phyloP scores from a whole-genome alignment of 169 alveolate genomes.

The Eimeria brunetti region DNA sequence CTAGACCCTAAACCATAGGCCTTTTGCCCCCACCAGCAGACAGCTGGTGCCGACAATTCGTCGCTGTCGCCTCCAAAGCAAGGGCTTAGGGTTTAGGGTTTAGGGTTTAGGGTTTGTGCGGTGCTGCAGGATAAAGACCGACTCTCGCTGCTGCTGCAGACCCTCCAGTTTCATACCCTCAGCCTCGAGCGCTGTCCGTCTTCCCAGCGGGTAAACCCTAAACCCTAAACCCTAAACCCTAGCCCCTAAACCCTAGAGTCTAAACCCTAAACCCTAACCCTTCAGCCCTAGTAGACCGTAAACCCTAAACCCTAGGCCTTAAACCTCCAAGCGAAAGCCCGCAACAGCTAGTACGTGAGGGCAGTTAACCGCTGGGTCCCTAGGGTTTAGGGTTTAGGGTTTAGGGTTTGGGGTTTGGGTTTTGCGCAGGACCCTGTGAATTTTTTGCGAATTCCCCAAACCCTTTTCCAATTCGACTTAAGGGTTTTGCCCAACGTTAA shows the following conservation, averaged over 20 bases:
- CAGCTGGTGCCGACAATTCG: no score
- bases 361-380: neutral
- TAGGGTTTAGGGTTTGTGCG: conserved; percentile 13
- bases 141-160: conserved; percentile 1
- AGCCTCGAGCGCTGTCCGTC: conserved; percentile 9
- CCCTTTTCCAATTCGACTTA: neutral
- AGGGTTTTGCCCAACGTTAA: conserved; percentile 2
- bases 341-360: no score
- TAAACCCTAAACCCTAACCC: neutral
- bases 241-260: neutral
- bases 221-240: conserved; percentile 16
- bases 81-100: conserved; percentile 11
- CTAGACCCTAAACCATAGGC: no score
- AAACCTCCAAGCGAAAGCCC: no score
- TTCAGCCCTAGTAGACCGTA: neutral
- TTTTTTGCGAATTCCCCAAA: conserved; percentile 18
- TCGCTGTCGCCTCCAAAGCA: no score
- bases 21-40: neutral
- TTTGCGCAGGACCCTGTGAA: conserved; percentile 19
- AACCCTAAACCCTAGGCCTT: neutral
- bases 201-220: neutral
- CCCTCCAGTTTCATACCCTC: conserved; percentile 38
- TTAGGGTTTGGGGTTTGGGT: conserved; percentile 13
- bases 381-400: conserved; percentile 17
- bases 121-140: neutral